Evolutionary conservation across 345 rosid genomes (phyloP).

Genomic region (Psidium guajava): DNA sequence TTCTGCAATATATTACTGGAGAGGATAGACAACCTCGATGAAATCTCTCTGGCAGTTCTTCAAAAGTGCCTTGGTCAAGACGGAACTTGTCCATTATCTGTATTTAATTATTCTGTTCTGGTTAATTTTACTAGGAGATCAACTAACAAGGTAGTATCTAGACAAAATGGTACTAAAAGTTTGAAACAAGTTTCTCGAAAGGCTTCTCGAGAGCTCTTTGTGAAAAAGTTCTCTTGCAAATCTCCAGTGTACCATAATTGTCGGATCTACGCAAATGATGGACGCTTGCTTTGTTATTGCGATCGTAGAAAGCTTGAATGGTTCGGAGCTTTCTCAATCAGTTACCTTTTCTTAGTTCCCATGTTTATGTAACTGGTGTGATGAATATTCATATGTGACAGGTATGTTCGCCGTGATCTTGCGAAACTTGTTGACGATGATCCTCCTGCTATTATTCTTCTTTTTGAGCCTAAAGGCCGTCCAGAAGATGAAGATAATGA

Average conservation of each 20-base stretch:
- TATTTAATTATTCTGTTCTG: constrained; percentile 63
- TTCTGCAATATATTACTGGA: constrained; percentile 30
- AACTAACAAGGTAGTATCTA: constrained; percentile 20
- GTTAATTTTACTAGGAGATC: constrained; percentile 35
- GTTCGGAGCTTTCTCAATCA: constrained; percentile 21
- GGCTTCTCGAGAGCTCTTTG: constrained; percentile 72
- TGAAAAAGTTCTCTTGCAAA: constrained; percentile 91
- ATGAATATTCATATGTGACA: constrained; percentile 9
- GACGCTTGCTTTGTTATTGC: constrained; percentile 84
- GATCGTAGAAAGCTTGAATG: constrained; percentile 89
- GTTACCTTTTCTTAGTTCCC: background rate
- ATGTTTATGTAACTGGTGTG: background rate
- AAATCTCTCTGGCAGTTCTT: constrained; percentile 33
- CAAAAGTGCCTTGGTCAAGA: constrained; percentile 62
- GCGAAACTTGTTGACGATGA: constrained; percentile 73
- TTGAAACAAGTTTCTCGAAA: constrained; percentile 47
- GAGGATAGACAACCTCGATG: constrained; percentile 28
- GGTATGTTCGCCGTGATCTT: constrained; percentile 70
- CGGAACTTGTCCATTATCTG: constrained; percentile 65
- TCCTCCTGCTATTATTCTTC: constrained; percentile 86
- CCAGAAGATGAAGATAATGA: constrained; percentile 98
- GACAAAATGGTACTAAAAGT: constrained; percentile 41
- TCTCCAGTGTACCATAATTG: constrained; percentile 95
- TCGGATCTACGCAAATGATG: constrained; percentile 91
- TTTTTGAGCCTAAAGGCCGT: constrained; percentile 93